phyloP scores from a whole-genome alignment of 1,284 basidiomycete genomes.

The Cerioporus squamosus region DNA sequence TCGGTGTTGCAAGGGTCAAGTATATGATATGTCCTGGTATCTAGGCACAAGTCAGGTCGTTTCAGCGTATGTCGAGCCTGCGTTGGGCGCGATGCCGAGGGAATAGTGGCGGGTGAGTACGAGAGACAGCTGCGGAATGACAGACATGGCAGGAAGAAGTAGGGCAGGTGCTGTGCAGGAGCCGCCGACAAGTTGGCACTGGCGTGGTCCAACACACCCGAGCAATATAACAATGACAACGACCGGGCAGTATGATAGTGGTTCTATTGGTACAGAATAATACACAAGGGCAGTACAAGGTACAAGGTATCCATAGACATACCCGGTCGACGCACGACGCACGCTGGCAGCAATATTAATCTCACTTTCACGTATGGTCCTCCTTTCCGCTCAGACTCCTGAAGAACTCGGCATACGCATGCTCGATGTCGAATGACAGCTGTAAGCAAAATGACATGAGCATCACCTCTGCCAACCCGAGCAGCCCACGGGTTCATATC shows the following conservation, averaged over 20 bases:
- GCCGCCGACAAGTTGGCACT: background rate
- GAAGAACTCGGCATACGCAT: slow-evolving; percentile 97
- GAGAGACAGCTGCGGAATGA: background rate
- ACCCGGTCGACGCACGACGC: too few relatives aligned
- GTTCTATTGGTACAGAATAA: too few relatives aligned
- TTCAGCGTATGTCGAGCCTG: too few relatives aligned
- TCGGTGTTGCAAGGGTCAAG: too few relatives aligned
- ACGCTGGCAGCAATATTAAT: background rate
- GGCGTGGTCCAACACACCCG: background rate
- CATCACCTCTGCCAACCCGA: background rate
- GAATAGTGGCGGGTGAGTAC: background rate
- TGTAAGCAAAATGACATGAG: slow-evolving; percentile 35
- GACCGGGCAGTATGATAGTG: too few relatives aligned
- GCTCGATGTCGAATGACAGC: slow-evolving; percentile 96
- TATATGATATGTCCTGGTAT: too few relatives aligned
- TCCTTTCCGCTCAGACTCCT: slow-evolving; percentile 69
- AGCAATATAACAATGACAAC: too few relatives aligned
- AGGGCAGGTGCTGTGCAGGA: slow-evolving; percentile 1
- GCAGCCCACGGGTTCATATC: too few relatives aligned
- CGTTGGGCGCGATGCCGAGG: too few relatives aligned
- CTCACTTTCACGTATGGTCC: slow-evolving; percentile 17
- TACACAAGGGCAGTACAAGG: too few relatives aligned
- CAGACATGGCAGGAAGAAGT: background rate
- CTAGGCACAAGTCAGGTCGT: too few relatives aligned
- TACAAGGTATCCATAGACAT: too few relatives aligned